phyloP scores from a whole-genome alignment of 1,139 yeast species.

The Magnusiomyces sp. region DNA sequence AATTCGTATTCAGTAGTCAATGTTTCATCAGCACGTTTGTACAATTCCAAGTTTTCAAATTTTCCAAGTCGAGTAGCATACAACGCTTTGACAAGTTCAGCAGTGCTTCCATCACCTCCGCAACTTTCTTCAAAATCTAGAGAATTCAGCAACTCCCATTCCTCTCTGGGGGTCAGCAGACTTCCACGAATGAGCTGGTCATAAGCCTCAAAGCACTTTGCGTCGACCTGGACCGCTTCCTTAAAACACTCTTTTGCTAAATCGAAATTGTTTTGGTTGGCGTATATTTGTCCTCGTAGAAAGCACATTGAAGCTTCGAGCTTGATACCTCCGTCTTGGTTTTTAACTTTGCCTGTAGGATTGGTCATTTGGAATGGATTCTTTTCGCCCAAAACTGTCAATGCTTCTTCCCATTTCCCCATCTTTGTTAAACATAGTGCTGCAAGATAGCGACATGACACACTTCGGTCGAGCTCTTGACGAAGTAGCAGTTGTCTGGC shows the following conservation, averaged over 20 bases:
- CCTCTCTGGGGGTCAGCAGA: slow-evolving; percentile 71
- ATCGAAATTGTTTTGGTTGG: slow-evolving; percentile 77
- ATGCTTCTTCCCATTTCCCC: slow-evolving; percentile 82
- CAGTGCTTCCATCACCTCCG: slow-evolving; percentile 49
- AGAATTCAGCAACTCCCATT: slow-evolving; percentile 67
- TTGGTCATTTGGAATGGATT: slow-evolving; percentile 49
- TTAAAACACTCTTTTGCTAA: slow-evolving; percentile 80
- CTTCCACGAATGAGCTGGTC: slow-evolving; percentile 67
- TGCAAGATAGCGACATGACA: slow-evolving; percentile 75
- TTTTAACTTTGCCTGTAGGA: slow-evolving; percentile 12
- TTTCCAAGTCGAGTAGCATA: slow-evolving; percentile 74
- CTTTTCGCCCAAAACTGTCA: slow-evolving; percentile 75
- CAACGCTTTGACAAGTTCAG: slow-evolving; percentile 65
- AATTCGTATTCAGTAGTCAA: slow-evolving; percentile 66
- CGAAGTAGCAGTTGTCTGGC: slow-evolving; percentile 57
- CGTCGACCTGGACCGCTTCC: slow-evolving; percentile 82
- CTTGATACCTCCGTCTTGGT: slow-evolving; percentile 31
- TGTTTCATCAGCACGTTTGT: slow-evolving; percentile 57
- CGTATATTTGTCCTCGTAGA: slow-evolving; percentile 73
- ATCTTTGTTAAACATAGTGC: slow-evolving; percentile 68
- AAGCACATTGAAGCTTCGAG: slow-evolving; percentile 83
- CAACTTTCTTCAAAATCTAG: slow-evolving; percentile 54
- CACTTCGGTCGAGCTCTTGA: slow-evolving; percentile 38
- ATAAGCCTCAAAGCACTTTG: slow-evolving; percentile 90
- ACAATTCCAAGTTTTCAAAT: slow-evolving; percentile 52